Evolutionary conservation across 345 rosid species (phyloP), one percentile per base, ranked within the genome.

Genomic region (Erucastrum elatum): DNA sequence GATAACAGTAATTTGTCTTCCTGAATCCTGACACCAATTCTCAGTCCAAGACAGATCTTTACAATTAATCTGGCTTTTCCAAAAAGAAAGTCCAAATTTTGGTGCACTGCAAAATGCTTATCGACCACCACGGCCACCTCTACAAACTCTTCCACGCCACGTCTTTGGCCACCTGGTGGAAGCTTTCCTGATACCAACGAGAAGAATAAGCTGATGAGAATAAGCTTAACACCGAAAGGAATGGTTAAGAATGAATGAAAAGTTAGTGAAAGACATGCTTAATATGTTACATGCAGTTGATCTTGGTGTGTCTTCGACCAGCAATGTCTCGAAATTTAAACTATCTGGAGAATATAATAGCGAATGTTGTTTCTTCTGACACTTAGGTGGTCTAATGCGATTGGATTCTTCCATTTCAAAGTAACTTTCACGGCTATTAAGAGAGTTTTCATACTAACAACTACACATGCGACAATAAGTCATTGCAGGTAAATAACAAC

Each of bases 271-370:
- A 21, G 17, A 3, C 15, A 15, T 33, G 71, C 6, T 31, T 34
- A 34, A 34, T 13, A 34, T 26, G 37, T 31, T 88, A 91, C 99
- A 98, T 55, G 98, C 97, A 62, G 93, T 87, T 84, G 99, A 86
- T 85, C 89, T 87, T 67, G 98, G 97, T 8, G 98, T 89, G 85
- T 95, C 98, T 82, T 95, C 97, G 26, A 95, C 93, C 71, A 95
- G 86, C 80, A 95, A 85, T 5, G 99, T 95, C 87, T 95, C 99
- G n/a, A 95, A 92, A 74, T 95, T 95, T 86, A 95, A 85, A 87
- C 96, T 93, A 89, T 95, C 99, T 15, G 99, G 99, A 93, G 97
- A 75, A 95, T 95, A 84, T 93, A 93, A 56, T 91, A 93, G 46
- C 98, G 96, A 60, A 95, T 91, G 80, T 95, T 95, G 89, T 93